Conservation (phyloP, 1,139 yeast species). For the Hyphopichia buzzinii region DNA sequence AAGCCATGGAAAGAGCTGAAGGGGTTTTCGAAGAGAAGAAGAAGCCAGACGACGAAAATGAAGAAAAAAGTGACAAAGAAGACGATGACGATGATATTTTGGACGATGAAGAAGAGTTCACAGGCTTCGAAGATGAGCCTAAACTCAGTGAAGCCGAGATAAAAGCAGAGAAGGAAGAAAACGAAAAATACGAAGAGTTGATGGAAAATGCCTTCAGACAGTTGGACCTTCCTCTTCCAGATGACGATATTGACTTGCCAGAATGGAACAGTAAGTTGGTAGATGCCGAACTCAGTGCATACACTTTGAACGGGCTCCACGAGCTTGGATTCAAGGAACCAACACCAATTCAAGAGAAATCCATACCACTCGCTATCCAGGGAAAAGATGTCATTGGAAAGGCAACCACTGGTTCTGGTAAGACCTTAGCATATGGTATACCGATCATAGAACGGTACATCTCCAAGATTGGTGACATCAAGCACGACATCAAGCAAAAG, state of each 20-base stretch:
- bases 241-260: constrained; percentile 50
- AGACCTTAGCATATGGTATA: constrained; percentile 91
- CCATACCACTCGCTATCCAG: constrained; percentile 73
- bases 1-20: constrained; percentile 8
- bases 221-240: constrained; percentile 32
- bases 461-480: constrained; percentile 19
- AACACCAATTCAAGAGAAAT: constrained; percentile 74
- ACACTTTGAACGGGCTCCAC: constrained; percentile 58
- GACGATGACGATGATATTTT: constrained; percentile 10
- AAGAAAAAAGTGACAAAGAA: constrained; percentile 8
- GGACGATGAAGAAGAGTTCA: constrained; percentile 20
- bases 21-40: constrained; percentile 8
- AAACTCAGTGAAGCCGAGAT: constrained; percentile 10
- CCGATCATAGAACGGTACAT: constrained; percentile 79
- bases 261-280: constrained; percentile 47
- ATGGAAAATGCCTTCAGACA: constrained; percentile 23
- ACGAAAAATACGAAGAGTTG: constrained; percentile 9
- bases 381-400: constrained; percentile 90
- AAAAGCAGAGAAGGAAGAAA: constrained; percentile 10
- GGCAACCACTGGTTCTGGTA: constrained; percentile 98
- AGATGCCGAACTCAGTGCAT: constrained; percentile 43
- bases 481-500: constrained; percentile 23
- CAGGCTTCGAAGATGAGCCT: constrained; percentile 24
- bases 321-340: constrained; percentile 64
- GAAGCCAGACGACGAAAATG: constrained; percentile 10